These are phyloP conservation scores for Russula brevipes DNA, from an alignment of 768 basidiomycete species.

Conservation along the genomic window DNA sequence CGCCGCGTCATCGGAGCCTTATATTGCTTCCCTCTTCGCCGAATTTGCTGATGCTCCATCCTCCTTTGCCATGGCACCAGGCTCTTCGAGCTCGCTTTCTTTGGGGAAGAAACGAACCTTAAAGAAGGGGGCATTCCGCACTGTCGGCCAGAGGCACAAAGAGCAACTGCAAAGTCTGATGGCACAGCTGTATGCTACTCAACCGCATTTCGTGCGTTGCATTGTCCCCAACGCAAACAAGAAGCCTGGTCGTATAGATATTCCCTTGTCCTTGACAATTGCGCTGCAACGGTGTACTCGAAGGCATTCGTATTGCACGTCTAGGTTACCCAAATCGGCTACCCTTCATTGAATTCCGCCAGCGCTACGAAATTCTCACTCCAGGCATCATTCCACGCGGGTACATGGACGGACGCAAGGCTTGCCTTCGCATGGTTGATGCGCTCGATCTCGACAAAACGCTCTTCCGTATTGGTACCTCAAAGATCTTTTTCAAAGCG, in stretches of 20 bases:
- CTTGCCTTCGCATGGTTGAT: constrained; percentile 85
- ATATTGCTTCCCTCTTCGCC: constrained; percentile 76
- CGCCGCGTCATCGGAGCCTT: constrained; percentile 73
- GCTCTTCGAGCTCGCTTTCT: constrained; percentile 42
- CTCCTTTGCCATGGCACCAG: constrained; percentile 34
- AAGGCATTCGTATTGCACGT: constrained; percentile 96
- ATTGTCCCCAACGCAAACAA: constrained; percentile 94
- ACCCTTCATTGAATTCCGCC: constrained; percentile 95
- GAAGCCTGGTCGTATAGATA: constrained; percentile 86
- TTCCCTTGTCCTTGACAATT: constrained; percentile 97
- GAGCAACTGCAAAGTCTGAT: constrained; percentile 92
- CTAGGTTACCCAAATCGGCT: constrained; percentile 96
- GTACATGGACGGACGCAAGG: constrained; percentile 97
- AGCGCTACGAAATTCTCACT: constrained; percentile 93
- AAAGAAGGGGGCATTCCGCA: constrained; percentile 96
- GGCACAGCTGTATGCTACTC: constrained; percentile 85
- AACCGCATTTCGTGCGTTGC: constrained; percentile 97
- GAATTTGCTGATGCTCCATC: constrained; percentile 58
- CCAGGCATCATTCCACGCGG: constrained; percentile 90
- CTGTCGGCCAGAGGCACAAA: constrained; percentile 91
- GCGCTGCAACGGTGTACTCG: constrained; percentile 97
- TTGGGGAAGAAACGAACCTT: constrained; percentile 62
- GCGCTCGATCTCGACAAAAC: constrained; percentile 82
- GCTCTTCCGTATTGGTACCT: constrained; percentile 86
- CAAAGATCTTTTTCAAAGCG: constrained; percentile 99